Base-by-base conservation (phyloP, 495 filamentous ascomycete genomes). In the Tuber calosporum region DNA sequence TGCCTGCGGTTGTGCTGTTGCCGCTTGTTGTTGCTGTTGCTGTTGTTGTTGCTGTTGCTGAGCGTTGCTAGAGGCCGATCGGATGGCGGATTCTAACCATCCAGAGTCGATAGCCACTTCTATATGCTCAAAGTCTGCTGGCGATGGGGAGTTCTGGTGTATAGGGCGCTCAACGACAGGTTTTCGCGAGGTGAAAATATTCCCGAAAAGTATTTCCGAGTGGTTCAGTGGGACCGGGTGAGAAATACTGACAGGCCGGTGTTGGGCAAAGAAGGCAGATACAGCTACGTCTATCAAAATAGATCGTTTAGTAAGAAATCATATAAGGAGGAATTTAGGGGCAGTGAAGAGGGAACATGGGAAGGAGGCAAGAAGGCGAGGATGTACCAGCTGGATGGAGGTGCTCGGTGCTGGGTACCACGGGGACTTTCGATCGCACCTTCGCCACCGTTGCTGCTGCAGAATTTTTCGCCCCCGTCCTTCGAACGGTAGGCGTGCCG, bases 211-310 rank as follows among this genome's bases (percentile, higher is more conserved):
- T 82, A 90, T 89, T 69, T 88, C 83, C 66, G 88, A 90, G 58
- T 92, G 86, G 19, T 88, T 84, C 53, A 89, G 88, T 62, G 94
- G 94, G 68, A 96, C 87, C 69, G 89, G 87, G 75, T 89, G 87
- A 39, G 91, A 94, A 79, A 97, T 87, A 71, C 92, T 96, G 77
- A 99, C 94, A 6, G 95, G 95, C 70, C 95, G 89, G 85, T 99
- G 93, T 75, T 94, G 91, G 73, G 95, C 95, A 84, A 97, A 99
- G 86, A 99, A 98, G 69, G 90, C 90, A 9, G 94, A 93, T 41
- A 97, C 85, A 75, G 90, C 90, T 66, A 97, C 85, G 81, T 96
- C 95, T 99, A 43, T 72, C 69, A 75, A 69, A 20, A 38, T 19
- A 22, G 13, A 15, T 84, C 85, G 58, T 82, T 80, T 19, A 81